Conservation (phyloP, 768 basidiomycete genomes). For the Russula compacta region DNA sequence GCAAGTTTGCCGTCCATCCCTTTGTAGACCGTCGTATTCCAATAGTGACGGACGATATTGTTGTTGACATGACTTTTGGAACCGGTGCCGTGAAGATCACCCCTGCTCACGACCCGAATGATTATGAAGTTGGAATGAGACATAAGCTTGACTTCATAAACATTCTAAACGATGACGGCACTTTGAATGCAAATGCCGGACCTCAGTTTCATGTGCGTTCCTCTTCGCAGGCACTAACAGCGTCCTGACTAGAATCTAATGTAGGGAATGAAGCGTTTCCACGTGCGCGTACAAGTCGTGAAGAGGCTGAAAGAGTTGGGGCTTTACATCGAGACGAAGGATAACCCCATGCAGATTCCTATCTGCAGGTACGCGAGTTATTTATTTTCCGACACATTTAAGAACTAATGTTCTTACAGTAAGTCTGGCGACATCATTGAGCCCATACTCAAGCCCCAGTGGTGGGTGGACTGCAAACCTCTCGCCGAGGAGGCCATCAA, state of each 20-base stretch:
- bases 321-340: slow-evolving; percentile 82
- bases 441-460: slow-evolving; percentile 91
- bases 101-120: slow-evolving; percentile 94
- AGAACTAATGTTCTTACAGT: slow-evolving; percentile 31
- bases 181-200: slow-evolving; percentile 85
- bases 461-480: slow-evolving; percentile 95
- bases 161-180: slow-evolving; percentile 94
- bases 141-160: slow-evolving; percentile 90
- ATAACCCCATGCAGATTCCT: slow-evolving; percentile 96
- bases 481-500: slow-evolving; percentile 84
- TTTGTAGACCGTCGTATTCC: slow-evolving; percentile 82
- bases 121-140: slow-evolving; percentile 87
- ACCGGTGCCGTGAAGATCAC: slow-evolving; percentile 99
- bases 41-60: slow-evolving; percentile 76
- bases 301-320: slow-evolving; percentile 77
- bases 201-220: slow-evolving; percentile 53
- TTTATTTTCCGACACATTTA: background rate
- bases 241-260: background rate
- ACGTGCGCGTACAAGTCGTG: slow-evolving; percentile 76
- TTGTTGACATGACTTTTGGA: slow-evolving; percentile 89
- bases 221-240: background rate
- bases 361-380: slow-evolving; percentile 60
- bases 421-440: slow-evolving; percentile 98
- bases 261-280: slow-evolving; percentile 97
- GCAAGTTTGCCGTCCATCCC: slow-evolving; percentile 84